Evolutionary conservation across 2,329 filamentous ascomycete species (phyloP).

Genomic region (Cylindrodendrum hubeiense): DNA sequence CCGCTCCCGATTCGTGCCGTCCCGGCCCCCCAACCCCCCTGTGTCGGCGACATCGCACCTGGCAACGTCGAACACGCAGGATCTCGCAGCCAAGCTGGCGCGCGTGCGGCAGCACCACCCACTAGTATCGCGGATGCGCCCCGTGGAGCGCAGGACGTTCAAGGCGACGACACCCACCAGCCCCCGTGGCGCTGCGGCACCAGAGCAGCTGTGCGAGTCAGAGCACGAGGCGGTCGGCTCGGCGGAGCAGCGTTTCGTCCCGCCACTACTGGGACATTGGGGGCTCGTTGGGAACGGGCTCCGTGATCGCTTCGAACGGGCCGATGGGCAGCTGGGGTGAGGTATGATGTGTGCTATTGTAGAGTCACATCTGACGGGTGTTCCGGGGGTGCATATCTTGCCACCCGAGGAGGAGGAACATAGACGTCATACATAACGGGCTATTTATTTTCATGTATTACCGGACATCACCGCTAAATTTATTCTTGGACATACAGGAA

Average conservation of each 20-base stretch:
- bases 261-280: constrained; percentile 95
- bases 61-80: constrained; percentile 67
- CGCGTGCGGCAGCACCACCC: constrained; percentile 92
- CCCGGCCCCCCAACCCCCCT: constrained; percentile 57
- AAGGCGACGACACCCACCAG: constrained; percentile 65
- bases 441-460: constrained; percentile 28
- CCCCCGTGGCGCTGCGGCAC: constrained; percentile 61
- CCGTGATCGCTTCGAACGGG: constrained; percentile 74
- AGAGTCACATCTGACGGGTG: constrained; percentile 11
- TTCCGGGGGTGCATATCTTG: constrained; percentile 4
- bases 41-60: constrained; percentile 60
- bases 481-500: constrained; percentile 30
- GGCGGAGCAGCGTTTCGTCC: constrained; percentile 77
- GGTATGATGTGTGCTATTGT: constrained; percentile 57
- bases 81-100: constrained; percentile 81
- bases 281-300: constrained; percentile 81
- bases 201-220: constrained; percentile 86
- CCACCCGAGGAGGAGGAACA: constrained; percentile 26
- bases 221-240: constrained; percentile 81
- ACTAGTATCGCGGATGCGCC: constrained; percentile 72
- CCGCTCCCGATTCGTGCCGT: constrained; percentile 77
- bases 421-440: constrained; percentile 23
- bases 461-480: constrained; percentile 31
- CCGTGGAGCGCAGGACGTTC: constrained; percentile 67
- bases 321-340: constrained; percentile 85